Base-by-base conservation (phyloP, 2,329 filamentous ascomycete species). In the Colletotrichum camelliae region DNA sequence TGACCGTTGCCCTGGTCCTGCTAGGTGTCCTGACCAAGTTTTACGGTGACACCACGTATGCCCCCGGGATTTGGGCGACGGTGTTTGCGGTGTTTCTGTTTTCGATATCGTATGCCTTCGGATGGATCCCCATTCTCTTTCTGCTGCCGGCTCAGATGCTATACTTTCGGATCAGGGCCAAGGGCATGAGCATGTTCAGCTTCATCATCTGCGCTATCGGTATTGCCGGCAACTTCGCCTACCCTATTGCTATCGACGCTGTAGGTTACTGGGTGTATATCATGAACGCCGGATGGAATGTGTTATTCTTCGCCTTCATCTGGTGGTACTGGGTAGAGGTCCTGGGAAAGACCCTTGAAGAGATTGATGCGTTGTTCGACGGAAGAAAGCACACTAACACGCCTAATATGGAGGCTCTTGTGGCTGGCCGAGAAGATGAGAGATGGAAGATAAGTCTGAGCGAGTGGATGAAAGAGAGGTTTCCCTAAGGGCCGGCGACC, bases 101-200 rank as follows among this genome's bases (percentile, higher is more conserved):
- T 7, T 70, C 57, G 9, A 9, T 35, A 9, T 70, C 57, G 27
- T 70, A 35, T 1, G 16, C 67, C 5, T 70, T 70, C 9, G 57
- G 67, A 5, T 70, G 57, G 57, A 48, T 64, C 2, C 67, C 67
- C 7, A 52, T 70, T 13, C 67, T 70, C 12, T 70, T 70, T 13
- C 24, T 70, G 5, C 8, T 70, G n/a, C 67, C 67, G 2, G 57
- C 67, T 5, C 57, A 70, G 5, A 70, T 70, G 57, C 67, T 70
- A 1, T 70, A 70, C 15, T 70, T 70, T 15, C 55, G 67, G 8
- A 70, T 70, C 43, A 24, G 57, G 15, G 57, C 67, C n/a, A 15
- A 39, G 29, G 67, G 67, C 24, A 70, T 70, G 57, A 70, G 67
- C 67, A 70, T 70, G 67, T 70, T 70, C 7, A 70, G 67, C 35